Base-by-base conservation (phyloP, 1,284 basidiomycete genomes). In the Austroboletus rostrupii region DNA sequence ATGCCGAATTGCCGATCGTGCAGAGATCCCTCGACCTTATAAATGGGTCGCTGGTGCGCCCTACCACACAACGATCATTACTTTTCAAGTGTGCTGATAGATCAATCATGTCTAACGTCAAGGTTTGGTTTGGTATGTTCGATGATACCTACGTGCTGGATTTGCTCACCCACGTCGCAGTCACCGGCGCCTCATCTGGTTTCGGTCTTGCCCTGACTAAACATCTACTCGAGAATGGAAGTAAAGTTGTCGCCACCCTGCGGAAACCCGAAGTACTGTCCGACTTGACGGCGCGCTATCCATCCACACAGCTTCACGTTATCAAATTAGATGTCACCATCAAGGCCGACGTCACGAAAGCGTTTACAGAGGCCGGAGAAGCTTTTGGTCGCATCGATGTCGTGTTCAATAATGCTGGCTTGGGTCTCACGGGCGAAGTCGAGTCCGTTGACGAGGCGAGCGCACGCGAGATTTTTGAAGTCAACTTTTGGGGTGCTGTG, bases 301-400 rank as follows among this genome's bases (percentile, higher is more conserved):
- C 37, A 19, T 13, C 48, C 0, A 55, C 59, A n/a, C 62, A 61
- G 31, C 65, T 76, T 13, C 61, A 73, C 19, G 59, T 71, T 20
- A 49, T 72, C 37, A 57, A 64, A 44, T 52, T 73, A 16, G 72
- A 75, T 55, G 70, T 75, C 43, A 69, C 61, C 31, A 50, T 64
- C 13, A 12, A 20, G 12, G 37, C 17, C 5, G 37, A 39, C 9
- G 20, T 39, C 17, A 20, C 19, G 6, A 20, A 6, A 6, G 37
- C 37, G 13, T 33, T 32, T 19, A 10, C 9, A 3, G 11, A 4
- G 46, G 53, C 10, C 16, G 28, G 14, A 37, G 28, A 10, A 16
- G 20, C 6, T 20, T 5, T 20, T 23, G 29, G 20, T 13, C 37
- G 20, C 8, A 16, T 40, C 14, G 39, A 40, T 28, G 39, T 39